Conservation (phyloP, 805 yeast genomes). For the Torulaspora quercuum region DNA sequence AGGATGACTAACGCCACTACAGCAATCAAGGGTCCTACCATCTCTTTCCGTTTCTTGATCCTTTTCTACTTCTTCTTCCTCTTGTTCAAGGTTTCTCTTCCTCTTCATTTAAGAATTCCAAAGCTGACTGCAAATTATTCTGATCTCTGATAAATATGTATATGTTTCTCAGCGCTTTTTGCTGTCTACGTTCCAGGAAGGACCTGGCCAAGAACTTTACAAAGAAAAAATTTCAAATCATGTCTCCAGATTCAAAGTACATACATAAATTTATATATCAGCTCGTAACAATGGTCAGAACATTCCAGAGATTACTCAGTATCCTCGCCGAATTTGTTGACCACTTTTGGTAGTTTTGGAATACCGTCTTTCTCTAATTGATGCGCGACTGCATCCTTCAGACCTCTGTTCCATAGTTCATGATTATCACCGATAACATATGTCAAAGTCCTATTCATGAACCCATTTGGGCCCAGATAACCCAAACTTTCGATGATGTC, state of each 20-base stretch:
- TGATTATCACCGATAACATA: constrained; percentile 76
- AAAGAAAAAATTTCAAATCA: no score
- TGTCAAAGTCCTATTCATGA: constrained; percentile 52
- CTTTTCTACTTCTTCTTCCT: background rate
- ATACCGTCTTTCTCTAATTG: constrained; percentile 32
- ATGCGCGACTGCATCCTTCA: constrained; percentile 28
- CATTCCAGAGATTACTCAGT: background rate
- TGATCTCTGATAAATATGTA: no score
- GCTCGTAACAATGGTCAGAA: no score
- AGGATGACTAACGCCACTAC: constrained; percentile 10
- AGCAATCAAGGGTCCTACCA: constrained; percentile 15
- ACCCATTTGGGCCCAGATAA: constrained; percentile 54
- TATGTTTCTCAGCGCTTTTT: no score
- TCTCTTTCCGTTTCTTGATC: background rate
- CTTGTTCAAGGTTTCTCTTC: constrained; percentile 1
- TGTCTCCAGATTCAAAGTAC: background rate
- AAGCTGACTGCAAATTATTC: background rate
- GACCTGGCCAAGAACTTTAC: no score
- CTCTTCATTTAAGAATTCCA: constrained; percentile 2
- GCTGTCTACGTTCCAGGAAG: no score
- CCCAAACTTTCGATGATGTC: constrained; percentile 73
- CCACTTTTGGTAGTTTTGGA: constrained; percentile 18
- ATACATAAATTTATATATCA: no score
- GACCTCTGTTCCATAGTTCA: constrained; percentile 56
- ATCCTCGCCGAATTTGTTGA: constrained; percentile 5